Evolutionary conservation across 495 filamentous ascomycete species (phyloP), one percentile per base, ranked within the genome.

Genomic region (Neurospora sp.): DNA sequence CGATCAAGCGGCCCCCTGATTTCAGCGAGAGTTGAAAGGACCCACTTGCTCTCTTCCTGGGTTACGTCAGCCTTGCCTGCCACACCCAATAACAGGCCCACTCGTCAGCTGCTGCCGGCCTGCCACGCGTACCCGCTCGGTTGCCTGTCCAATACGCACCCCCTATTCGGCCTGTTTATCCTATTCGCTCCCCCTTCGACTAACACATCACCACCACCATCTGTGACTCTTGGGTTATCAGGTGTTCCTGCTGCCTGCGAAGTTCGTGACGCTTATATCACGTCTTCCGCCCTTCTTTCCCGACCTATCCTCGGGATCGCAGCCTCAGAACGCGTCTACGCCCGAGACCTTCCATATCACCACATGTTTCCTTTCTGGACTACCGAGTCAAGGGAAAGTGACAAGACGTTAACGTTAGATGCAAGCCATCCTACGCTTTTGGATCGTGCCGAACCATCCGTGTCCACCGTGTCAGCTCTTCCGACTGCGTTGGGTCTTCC

Each of bases 281-380:
- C 54, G 54, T 66, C 54, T 66, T 66, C 27, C 27, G 54, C 54
- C 54, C 54, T 35, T 66, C 14, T 37, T 66, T 66, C 54, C 54
- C 27, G 54, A 60, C 27, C 23, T 66, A 31, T 18, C 14, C 6
- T 66, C 54, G 54, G 54, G 54, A 66, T 66, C 5, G 6, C 54
- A 35, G 54, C 54, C 54, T 66, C 54, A 66, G 54, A 66, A 35
- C 54, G 54, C 54, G 14, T 66, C 23, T 66, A 18, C 54, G 12
- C 72, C 31, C 27, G 54, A 66, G 54, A 35, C 27, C 27, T 66
- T 66, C 14, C 14, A 66, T 78, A 76, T 79, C 80, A 79, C 77
- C 77, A 80, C 77, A 86, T 86, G 84, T 86, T 85, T 80, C 82
- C 82, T 75, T 86, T 87, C 77, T 87, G 85, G 85, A 78, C 79